Conservation (phyloP, 192 early-diverging fungal genomes). For the Coemansia sp. region DNA sequence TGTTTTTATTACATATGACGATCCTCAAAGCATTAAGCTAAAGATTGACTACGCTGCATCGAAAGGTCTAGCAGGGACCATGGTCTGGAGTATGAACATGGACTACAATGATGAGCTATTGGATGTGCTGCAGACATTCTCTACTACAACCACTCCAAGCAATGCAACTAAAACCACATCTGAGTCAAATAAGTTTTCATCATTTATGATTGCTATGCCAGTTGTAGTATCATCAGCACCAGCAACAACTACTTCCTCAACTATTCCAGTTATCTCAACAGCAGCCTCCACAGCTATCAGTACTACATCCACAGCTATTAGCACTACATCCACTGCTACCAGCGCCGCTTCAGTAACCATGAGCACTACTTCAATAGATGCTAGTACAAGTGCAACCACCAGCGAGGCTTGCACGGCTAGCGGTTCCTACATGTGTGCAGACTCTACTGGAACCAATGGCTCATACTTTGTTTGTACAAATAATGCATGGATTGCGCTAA, state of each 20-base stretch:
- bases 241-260: too few species aligned
- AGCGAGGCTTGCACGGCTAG: too few species aligned
- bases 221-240: too few species aligned
- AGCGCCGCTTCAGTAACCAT: too few species aligned
- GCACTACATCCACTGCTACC: too few species aligned
- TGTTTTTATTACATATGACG: slow-evolving; percentile 66
- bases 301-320: too few species aligned
- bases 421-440: slow-evolving; percentile 15
- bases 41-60: slow-evolving; percentile 58
- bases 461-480: slow-evolving; percentile 15
- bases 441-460: slow-evolving; percentile 9
- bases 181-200: too few species aligned
- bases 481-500: slow-evolving; percentile 11
- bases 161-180: not conserved
- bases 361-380: too few species aligned
- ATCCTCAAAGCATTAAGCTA: slow-evolving; percentile 55
- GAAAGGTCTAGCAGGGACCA: slow-evolving; percentile 58
- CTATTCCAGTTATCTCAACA: too few species aligned
- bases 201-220: too few species aligned
- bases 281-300: too few species aligned
- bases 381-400: too few species aligned
- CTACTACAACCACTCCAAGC: slow-evolving; percentile 3
- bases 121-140: slow-evolving; percentile 10
- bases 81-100: slow-evolving; percentile 67
- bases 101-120: slow-evolving; percentile 60